phyloP scores from a whole-genome alignment of 2,329 filamentous ascomycete species.

The Phaeosphaeria sp. region DNA sequence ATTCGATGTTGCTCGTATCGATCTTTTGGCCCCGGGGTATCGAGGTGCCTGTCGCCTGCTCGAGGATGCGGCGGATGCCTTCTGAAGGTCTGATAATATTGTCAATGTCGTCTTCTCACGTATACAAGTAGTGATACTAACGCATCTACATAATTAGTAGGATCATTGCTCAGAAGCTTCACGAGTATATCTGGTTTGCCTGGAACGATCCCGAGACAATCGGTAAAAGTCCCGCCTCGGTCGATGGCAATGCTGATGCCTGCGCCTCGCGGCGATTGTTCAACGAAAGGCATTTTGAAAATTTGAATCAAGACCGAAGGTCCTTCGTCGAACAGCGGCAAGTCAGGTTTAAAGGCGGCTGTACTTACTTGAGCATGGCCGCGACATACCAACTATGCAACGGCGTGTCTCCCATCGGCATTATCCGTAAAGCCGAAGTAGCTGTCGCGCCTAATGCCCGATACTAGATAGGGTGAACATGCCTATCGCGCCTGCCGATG shows the following conservation, averaged over 20 bases:
- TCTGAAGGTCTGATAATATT: constrained; percentile 31
- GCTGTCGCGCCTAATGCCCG: too few species aligned
- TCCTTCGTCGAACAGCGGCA: too few species aligned
- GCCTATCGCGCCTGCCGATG: constrained; percentile 1
- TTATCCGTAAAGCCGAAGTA: too few species aligned
- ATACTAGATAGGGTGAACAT: neutral
- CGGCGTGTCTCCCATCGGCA: too few species aligned
- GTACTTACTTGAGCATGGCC: too few species aligned
- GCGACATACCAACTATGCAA: too few species aligned
- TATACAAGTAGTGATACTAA: too few species aligned
- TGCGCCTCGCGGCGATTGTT: neutral
- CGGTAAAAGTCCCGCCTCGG: constrained; percentile 41
- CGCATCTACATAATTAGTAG: constrained; percentile 39
- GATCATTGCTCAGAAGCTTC: constrained; percentile 40
- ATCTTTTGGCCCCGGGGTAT: constrained; percentile 32
- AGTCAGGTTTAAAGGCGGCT: too few species aligned
- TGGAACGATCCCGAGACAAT: constrained; percentile 16
- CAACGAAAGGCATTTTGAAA: too few species aligned
- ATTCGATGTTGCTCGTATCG: constrained; percentile 23
- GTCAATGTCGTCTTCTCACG: too few species aligned
- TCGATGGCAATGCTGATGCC: constrained; percentile 27
- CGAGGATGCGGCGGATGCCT: constrained; percentile 40
- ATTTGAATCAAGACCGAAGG: too few species aligned
- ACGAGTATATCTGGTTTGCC: constrained; percentile 34
- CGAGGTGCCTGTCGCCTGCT: constrained; percentile 17